phyloP scores from a whole-genome alignment of 768 basidiomycete genomes.

The Suillus clintonianus region DNA sequence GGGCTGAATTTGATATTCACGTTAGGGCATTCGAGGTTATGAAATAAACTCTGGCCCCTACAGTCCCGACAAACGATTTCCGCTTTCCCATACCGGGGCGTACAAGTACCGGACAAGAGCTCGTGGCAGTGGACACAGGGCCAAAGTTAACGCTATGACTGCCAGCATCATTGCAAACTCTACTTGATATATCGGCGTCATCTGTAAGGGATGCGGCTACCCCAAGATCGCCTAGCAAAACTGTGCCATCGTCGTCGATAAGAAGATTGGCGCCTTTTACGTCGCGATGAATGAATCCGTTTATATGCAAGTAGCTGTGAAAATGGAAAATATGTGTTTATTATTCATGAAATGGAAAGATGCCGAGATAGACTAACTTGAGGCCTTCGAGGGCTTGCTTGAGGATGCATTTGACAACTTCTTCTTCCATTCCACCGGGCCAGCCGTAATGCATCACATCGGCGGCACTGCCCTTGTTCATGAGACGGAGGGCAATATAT shows the following conservation, averaged over 20 bases:
- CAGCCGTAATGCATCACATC: slow-evolving; percentile 85
- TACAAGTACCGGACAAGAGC: slow-evolving; percentile 8
- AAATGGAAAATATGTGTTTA: neutral
- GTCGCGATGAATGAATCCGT: slow-evolving; percentile 92
- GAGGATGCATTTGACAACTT: slow-evolving; percentile 82
- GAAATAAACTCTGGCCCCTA: slow-evolving; percentile 32
- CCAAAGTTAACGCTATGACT: slow-evolving; percentile 41
- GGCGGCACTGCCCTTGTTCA: slow-evolving; percentile 85
- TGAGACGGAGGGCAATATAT: slow-evolving; percentile 83
- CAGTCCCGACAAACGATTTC: slow-evolving; percentile 91
- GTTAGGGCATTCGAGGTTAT: slow-evolving; percentile 2
- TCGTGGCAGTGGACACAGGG: slow-evolving; percentile 16
- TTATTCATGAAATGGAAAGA: neutral
- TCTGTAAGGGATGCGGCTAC: slow-evolving; percentile 85
- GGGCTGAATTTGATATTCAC: slow-evolving; percentile 45
- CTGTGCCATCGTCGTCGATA: slow-evolving; percentile 87
- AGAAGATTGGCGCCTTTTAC: slow-evolving; percentile 94
- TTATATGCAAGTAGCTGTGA: slow-evolving; percentile 79
- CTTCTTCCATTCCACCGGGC: slow-evolving; percentile 90
- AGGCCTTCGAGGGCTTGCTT: slow-evolving; percentile 87
- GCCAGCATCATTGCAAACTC: slow-evolving; percentile 7
- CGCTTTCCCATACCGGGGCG: slow-evolving; percentile 69
- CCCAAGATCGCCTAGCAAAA: slow-evolving; percentile 89
- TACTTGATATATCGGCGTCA: slow-evolving; percentile 48
- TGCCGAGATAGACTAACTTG: slow-evolving; percentile 56